Evolutionary conservation across 2,329 filamentous ascomycete genomes (phyloP).

Genomic region (Alternaria ethzedia): DNA sequence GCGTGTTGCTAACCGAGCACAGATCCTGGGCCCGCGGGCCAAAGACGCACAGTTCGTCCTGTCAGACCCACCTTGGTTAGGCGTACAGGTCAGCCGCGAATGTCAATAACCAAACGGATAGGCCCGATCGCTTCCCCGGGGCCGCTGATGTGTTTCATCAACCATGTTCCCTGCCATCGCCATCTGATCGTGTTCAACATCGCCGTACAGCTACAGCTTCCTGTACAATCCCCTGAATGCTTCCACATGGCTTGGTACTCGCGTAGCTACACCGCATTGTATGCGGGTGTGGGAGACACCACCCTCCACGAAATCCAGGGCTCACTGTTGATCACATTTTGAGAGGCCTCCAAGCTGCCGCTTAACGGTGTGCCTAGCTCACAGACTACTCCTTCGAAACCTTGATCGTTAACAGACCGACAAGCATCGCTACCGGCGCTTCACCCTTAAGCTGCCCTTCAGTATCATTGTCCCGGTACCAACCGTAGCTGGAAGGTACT

Average conservation of each 20-base stretch:
- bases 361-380: neutral
- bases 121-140: slow-evolving; percentile 12
- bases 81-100: neutral
- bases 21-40: slow-evolving; percentile 3
- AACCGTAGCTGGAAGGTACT: neutral
- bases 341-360: neutral
- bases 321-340: slow-evolving; percentile 2
- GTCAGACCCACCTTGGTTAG: slow-evolving; percentile 18
- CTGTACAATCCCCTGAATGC: neutral
- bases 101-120: slow-evolving; percentile 15
- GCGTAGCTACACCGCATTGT: slow-evolving; percentile 5
- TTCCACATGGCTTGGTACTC: neutral
- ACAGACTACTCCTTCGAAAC: neutral
- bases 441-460: neutral
- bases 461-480: neutral
- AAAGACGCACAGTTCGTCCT: slow-evolving; percentile 12
- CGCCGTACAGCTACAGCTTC: slow-evolving; percentile 8
- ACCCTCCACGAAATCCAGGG: neutral
- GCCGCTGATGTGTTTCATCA: slow-evolving; percentile 11
- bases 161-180: slow-evolving; percentile 16
- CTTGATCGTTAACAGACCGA: neutral
- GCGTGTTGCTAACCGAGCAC: neutral
- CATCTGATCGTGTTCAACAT: slow-evolving; percentile 11
- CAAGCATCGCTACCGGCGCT: slow-evolving; percentile 1
- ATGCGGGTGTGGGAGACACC: neutral